Conservation (phyloP, 768 basidiomycete genomes). For the Lactarius deliciosus region DNA sequence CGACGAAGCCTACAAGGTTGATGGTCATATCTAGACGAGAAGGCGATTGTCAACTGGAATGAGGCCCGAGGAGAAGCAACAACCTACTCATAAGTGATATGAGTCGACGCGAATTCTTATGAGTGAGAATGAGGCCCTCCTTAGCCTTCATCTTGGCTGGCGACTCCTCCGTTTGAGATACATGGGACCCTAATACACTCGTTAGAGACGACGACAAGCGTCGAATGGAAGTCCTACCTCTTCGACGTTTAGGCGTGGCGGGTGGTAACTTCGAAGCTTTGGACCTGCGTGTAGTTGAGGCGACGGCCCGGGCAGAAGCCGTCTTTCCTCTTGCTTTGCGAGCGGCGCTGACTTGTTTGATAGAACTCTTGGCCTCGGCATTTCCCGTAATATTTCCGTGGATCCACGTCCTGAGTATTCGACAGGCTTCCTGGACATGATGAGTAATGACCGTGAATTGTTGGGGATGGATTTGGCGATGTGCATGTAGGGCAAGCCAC, state of each 20-base stretch:
- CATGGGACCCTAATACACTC: conserved; percentile 7
- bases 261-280: conserved; percentile 32
- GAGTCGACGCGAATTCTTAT: conserved; percentile 18
- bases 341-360: conserved; percentile 16
- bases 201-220: neutral
- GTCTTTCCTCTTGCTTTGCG: conserved; percentile 25
- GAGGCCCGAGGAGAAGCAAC: neutral
- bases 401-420: conserved; percentile 45
- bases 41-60: neutral
- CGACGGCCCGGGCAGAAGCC: conserved; percentile 26
- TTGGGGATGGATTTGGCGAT: conserved; percentile 49
- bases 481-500: conserved; percentile 70
- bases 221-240: conserved; percentile 25
- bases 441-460: conserved; percentile 47
- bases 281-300: conserved; percentile 19
- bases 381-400: conserved; percentile 11
- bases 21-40: conserved; percentile 23
- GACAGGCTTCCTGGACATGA: conserved; percentile 56
- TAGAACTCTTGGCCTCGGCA: conserved; percentile 19
- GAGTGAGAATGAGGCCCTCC: neutral
- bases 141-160: neutral
- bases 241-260: conserved; percentile 45
- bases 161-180: neutral
- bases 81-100: conserved; percentile 22
- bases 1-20: conserved; percentile 28